These are phyloP conservation scores for Saturnispora quitensis DNA, from an alignment of 805 yeast species.

Conservation along the genomic window DNA sequence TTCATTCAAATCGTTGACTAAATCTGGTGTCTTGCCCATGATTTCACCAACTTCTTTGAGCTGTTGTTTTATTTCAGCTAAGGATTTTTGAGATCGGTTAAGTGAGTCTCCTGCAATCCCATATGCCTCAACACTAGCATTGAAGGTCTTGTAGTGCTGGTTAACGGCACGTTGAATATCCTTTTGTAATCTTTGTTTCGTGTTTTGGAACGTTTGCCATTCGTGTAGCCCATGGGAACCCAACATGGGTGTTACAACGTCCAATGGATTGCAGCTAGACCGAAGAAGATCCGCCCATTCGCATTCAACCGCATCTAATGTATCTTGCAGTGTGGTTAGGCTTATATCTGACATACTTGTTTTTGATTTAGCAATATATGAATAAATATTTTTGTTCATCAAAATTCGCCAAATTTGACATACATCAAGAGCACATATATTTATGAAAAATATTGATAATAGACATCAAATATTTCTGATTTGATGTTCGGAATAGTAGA, in stretches of 20 bases:
- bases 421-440: background rate
- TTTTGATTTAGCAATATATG: background rate
- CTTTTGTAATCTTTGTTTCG: slow-evolving; percentile 47
- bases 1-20: slow-evolving; percentile 55
- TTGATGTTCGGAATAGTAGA: background rate
- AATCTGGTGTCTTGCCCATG: slow-evolving; percentile 40
- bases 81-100: slow-evolving; percentile 46
- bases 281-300: slow-evolving; percentile 35
- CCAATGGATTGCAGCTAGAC: slow-evolving; percentile 69
- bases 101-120: slow-evolving; percentile 58
- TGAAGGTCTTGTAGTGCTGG: slow-evolving; percentile 75
- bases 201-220: slow-evolving; percentile 51
- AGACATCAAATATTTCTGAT: background rate
- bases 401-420: background rate
- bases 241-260: slow-evolving; percentile 69
- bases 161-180: slow-evolving; percentile 65
- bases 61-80: slow-evolving; percentile 17
- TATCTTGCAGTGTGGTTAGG: slow-evolving; percentile 6
- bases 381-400: background rate
- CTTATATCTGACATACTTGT: background rate
- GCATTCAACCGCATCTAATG: slow-evolving; percentile 6
- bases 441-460: background rate
- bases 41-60: slow-evolving; percentile 16
- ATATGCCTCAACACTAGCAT: slow-evolving; percentile 77
- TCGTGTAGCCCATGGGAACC: slow-evolving; percentile 76